These are phyloP conservation scores for Lagerstroemia speciosa DNA, from an alignment of 345 rosid genomes.

Conservation along the genomic window DNA sequence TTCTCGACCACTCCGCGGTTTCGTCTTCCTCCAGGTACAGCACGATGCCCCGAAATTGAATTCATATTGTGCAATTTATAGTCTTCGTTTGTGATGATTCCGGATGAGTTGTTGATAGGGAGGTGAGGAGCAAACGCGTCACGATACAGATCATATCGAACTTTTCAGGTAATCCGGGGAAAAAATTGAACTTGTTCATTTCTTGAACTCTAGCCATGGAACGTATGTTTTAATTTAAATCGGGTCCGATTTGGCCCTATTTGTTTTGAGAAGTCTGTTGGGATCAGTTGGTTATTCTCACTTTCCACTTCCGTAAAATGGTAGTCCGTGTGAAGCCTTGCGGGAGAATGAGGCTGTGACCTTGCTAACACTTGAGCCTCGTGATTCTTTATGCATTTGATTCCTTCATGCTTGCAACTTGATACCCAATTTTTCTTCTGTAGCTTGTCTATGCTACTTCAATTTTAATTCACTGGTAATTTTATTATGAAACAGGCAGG, in stretches of 20 bases:
- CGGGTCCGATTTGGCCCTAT: too few species aligned
- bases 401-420: not conserved
- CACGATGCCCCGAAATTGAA: not conserved
- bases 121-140: constrained; percentile 72
- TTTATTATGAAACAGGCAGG: constrained; percentile 43
- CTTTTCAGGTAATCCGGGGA: constrained; percentile 50
- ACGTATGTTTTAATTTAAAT: too few species aligned
- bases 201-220: not conserved
- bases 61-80: not conserved
- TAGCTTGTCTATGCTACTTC: not conserved
- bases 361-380: too few species aligned
- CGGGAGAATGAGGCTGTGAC: too few species aligned
- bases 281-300: too few species aligned
- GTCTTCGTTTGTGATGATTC: not conserved
- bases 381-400: not conserved
- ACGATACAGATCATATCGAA: constrained; percentile 86
- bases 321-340: too few species aligned
- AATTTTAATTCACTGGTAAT: not conserved
- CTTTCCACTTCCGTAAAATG: too few species aligned
- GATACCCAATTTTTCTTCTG: not conserved
- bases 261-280: too few species aligned
- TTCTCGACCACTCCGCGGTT: constrained; percentile 51
- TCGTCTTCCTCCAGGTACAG: constrained; percentile 66
- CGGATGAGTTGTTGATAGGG: constrained; percentile 31
- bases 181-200: not conserved